phyloP scores from a whole-genome alignment of 176 grass and related monocot genomes.

The Paspalum vaginatum region DNA sequence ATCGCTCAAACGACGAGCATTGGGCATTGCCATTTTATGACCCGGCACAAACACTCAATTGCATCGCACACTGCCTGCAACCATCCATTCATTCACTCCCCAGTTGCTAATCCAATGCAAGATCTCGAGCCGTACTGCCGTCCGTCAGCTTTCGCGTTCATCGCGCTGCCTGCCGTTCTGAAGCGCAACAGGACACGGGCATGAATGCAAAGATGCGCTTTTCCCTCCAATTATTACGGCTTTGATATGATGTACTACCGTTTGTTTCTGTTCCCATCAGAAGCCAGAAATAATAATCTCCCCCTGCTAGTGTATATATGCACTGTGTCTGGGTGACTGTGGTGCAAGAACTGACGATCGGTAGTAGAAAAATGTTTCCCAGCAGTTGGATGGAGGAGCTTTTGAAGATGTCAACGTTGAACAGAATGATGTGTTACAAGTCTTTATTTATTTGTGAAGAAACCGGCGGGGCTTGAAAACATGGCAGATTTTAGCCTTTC shows the following conservation, averaged over 20 bases:
- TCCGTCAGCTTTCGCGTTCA: constrained; percentile 28
- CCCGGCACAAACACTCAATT: constrained; percentile 22
- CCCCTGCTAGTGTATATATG: not conserved
- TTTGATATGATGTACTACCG: constrained; percentile 37
- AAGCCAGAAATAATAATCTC: not conserved
- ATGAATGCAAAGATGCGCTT: constrained; percentile 25
- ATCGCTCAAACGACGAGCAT: not conserved
- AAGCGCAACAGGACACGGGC: constrained; percentile 39
- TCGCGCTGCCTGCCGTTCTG: constrained; percentile 20
- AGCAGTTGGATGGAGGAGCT: not conserved
- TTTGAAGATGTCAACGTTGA: constrained; percentile 31
- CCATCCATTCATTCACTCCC: constrained; percentile 21
- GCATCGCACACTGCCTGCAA: constrained; percentile 4
- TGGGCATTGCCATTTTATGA: constrained; percentile 21
- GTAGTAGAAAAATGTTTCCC: constrained; percentile 29
- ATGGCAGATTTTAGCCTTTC: not conserved
- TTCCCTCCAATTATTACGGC: constrained; percentile 46
- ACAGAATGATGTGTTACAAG: constrained; percentile 12
- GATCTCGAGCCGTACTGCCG: constrained; percentile 24
- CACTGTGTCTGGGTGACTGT: constrained; percentile 31
- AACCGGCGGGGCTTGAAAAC: not conserved
- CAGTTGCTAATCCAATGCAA: constrained; percentile 26
- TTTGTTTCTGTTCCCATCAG: constrained; percentile 1
- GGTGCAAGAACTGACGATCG: constrained; percentile 38
- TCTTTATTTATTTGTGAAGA: constrained; percentile 30